A percentile compares a stretch with the other conserved stretches of the same genome.
These are phyloP conservation scores for Beauveria brongniartii DNA, from an alignment of 2,329 filamentous ascomycete species.

Conservation along the genomic window DNA sequence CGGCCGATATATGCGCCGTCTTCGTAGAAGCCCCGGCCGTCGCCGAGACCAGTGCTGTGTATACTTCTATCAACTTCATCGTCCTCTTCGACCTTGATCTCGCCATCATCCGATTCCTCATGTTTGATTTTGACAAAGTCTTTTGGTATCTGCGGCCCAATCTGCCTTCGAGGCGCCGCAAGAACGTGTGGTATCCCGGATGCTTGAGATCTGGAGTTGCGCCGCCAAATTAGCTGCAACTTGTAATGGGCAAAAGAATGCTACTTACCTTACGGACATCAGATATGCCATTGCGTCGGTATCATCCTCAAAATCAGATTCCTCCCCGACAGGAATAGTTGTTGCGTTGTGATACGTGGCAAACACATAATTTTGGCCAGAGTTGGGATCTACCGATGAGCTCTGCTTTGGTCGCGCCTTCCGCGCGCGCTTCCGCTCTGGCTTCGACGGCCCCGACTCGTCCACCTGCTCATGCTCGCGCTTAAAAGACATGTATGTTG, in stretches of 20 bases:
- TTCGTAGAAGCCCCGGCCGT: slow-evolving; percentile 58
- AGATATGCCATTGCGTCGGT: slow-evolving; percentile 63
- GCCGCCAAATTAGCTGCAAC: neutral
- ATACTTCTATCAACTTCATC: slow-evolving; percentile 31
- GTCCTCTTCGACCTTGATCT: slow-evolving; percentile 21
- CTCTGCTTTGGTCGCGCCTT: slow-evolving; percentile 32
- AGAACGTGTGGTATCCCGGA: slow-evolving; percentile 63
- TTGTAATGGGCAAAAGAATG: neutral
- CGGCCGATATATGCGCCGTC: slow-evolving; percentile 73
- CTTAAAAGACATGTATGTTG: slow-evolving; percentile 26
- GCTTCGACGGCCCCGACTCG: slow-evolving; percentile 20
- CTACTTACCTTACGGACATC: slow-evolving; percentile 58
- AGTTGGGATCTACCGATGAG: slow-evolving; percentile 51
- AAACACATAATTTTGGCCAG: slow-evolving; percentile 66
- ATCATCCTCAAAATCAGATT: slow-evolving; percentile 60
- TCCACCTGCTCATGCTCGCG: slow-evolving; percentile 25
- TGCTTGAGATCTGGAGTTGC: slow-evolving; percentile 60
- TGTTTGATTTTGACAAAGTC: slow-evolving; percentile 23
- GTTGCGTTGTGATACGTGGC: slow-evolving; percentile 49
- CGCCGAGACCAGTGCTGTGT: slow-evolving; percentile 41
- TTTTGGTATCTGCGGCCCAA: slow-evolving; percentile 42
- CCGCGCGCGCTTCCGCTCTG: slow-evolving; percentile 19
- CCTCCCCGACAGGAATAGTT: slow-evolving; percentile 41
- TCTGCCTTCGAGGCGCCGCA: slow-evolving; percentile 48
- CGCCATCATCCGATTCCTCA: slow-evolving; percentile 23